Evolutionary conservation across 208 protist species (phyloP), one percentile per base, ranked within the genome.

Genomic region (Novymonas esmeraldas): DNA sequence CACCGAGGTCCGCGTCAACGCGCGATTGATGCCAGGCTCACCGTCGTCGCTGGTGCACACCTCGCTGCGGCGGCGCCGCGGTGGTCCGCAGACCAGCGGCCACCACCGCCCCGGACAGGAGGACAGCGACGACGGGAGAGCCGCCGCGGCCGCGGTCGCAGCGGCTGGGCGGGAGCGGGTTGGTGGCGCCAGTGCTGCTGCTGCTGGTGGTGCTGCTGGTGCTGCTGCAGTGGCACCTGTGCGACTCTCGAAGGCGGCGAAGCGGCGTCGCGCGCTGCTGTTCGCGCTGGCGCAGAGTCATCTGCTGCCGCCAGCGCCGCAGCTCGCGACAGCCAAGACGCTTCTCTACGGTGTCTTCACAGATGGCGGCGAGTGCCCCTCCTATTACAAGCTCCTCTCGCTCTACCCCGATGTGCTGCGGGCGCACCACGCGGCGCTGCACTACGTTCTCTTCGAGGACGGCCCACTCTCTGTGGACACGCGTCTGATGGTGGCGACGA

Each of bases 401-500:
- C 69, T 77, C 26, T 89, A 81, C 62, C 85, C 90, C 3, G 76
- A 82, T 9, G 26, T 92, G 44, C 73, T 95, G n/a, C 78, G 70
- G 10, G 79, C 90, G 14, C 90, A 95, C 58, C 78, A 92, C 73
- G 55, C 61, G 29, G 64, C 84, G 5, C 68, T 83, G 56, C 69
- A 68, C 39, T 90, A 85, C 79, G 59, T 91, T 11, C 76, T 95
- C n/a, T 86, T 90, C 52, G 85, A 71, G n/a, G 83, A 90, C 22
- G 90, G 90, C n/a, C 87, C 90, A 4, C 69, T 95, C 10, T 58
- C 76, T 44, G 64, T 92, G 42, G 84, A 87, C 42, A 75, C 78
- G 64, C 82, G 90, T 11, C 76, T 95, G 36, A 93, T 95, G 90
- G 26, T 95, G 26, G 87, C 87, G 28, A 69, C 89, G 16, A 93